These are phyloP conservation scores for Coniochaeta ligniaria DNA, from an alignment of 2,329 filamentous ascomycete genomes.

Conservation along the genomic window DNA sequence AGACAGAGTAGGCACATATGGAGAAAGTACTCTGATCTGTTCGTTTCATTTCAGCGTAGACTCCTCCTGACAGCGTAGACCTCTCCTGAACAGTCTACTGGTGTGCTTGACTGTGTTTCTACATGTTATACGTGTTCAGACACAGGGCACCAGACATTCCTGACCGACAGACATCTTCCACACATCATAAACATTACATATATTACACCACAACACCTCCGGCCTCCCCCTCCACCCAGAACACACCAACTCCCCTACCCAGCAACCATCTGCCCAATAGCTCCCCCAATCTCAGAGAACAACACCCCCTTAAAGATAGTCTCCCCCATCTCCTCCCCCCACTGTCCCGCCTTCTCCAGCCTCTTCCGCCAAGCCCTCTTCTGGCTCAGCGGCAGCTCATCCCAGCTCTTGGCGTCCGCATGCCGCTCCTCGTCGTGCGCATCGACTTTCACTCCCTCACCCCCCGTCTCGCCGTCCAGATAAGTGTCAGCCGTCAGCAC, in stretches of 20 bases:
- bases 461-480: constrained; percentile 9
- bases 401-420: constrained; percentile 57
- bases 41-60: no score
- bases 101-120: no score
- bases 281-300: constrained; percentile 64
- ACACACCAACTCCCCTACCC: neutral
- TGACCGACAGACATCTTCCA: neutral
- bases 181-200: neutral
- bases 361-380: constrained; percentile 62
- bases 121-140: no score
- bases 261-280: constrained; percentile 46
- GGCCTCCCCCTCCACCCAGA: neutral
- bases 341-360: constrained; percentile 65
- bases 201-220: neutral
- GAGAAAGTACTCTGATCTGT: neutral
- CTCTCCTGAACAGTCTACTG: no score
- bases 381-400: constrained; percentile 58
- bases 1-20: neutral
- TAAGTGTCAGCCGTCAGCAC: constrained; percentile 14
- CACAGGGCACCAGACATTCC: no score
- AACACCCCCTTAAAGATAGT: constrained; percentile 68
- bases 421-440: constrained; percentile 40
- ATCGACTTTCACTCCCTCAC: constrained; percentile 24
- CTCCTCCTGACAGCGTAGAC: no score
- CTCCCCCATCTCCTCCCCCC: constrained; percentile 74